A percentile compares a stretch with the other conserved stretches of the same genome.
Evolutionary conservation across 805 yeast species (phyloP).

Genomic region (Kodamaea neixiangensis): DNA sequence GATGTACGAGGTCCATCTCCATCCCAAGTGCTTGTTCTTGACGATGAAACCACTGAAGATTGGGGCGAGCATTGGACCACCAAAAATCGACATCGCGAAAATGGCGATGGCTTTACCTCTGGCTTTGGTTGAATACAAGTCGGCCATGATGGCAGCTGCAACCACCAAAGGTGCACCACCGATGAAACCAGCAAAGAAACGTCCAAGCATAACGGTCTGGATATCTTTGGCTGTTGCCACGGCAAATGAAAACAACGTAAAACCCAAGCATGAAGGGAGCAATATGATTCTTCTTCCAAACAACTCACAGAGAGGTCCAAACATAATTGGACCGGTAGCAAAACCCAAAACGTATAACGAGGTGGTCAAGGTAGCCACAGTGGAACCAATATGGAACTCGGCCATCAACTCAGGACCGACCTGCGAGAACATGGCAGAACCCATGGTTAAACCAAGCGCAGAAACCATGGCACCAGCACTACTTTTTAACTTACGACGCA

Average conservation of each 20-base stretch:
- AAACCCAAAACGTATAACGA: slow-evolving; percentile 86
- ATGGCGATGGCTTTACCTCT: slow-evolving; percentile 26
- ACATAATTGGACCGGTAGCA: slow-evolving; percentile 83
- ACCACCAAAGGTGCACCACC: slow-evolving; percentile 30
- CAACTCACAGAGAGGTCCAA: slow-evolving; percentile 68
- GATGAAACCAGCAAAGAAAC: slow-evolving; percentile 25
- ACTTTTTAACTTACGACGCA: slow-evolving; percentile 22
- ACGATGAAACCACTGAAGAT: slow-evolving; percentile 67
- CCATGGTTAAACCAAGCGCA: slow-evolving; percentile 26
- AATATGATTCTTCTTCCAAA: slow-evolving; percentile 70
- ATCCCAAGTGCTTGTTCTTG: slow-evolving; percentile 58
- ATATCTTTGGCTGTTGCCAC: slow-evolving; percentile 25
- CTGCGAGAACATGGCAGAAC: slow-evolving; percentile 57
- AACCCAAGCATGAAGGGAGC: slow-evolving; percentile 56
- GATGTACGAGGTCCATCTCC: slow-evolving; percentile 82
- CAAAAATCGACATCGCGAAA: slow-evolving; percentile 18
- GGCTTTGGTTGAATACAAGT: slow-evolving; percentile 16
- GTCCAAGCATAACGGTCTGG: slow-evolving; percentile 24
- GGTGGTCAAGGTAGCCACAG: slow-evolving; percentile 71
- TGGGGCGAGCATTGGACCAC: slow-evolving; percentile 8
- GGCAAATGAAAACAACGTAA: slow-evolving; percentile 56
- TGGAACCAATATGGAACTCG: slow-evolving; percentile 60
- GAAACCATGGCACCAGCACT: slow-evolving; percentile 32
- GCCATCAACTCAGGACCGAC: slow-evolving; percentile 51
- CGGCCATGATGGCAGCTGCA: slow-evolving; percentile 26